Evolutionary conservation across 2,329 filamentous ascomycete genomes (phyloP), one percentile per base, ranked within the genome.

Genomic region (Aspergillus awamori): DNA sequence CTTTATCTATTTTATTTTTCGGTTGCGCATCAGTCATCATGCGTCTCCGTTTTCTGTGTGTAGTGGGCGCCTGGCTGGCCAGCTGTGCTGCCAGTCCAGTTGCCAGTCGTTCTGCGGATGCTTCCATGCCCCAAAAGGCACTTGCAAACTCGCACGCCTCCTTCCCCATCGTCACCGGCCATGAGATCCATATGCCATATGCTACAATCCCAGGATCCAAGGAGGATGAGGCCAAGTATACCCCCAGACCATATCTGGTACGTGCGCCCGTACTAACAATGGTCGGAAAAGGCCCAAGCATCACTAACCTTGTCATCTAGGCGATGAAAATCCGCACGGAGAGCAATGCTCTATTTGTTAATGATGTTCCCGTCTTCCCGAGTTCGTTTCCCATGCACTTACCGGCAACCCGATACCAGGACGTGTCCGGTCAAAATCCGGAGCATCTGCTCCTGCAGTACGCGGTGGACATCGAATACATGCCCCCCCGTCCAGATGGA

Each of bases 111-210:
- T 28, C 39, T 20, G 39, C 26, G 8, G 39, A 56, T 26, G 26
- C 15, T 8, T 3, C 8, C 8, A 13, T 17, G 7, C 36, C 15
- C 6, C 39, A 26, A 26, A 20, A 17, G 8, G 10, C 41, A 5
- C 4, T 33, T 1, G 7, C 17, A 8, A 22, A n/a, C 10, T 10
- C 53, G 17, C 38, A 45, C 26, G 13, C 22, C 11, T 2, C 26
- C 11, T n/a, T 53, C 13, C 53, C 41, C 17, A 13, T 30, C 8
- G 53, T 47, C n/a, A 56, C 53, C 39, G 53, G 53, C n/a, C 53
- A 56, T 56, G 53, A 56, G 39, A 13, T 56, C 39, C 53, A 47
- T 36, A n/a, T 56, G 4, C 53, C 53, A 3, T 45, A 26, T 56
- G 38, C 43, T 3, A 15, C 10, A 10, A 10, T 22, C 10, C 22